Percentiles rank a stretch among this genome's conserved stretches.
Evolutionary conservation across 768 basidiomycete species (phyloP).

Genomic region (Hydnomerulius pinastri): DNA sequence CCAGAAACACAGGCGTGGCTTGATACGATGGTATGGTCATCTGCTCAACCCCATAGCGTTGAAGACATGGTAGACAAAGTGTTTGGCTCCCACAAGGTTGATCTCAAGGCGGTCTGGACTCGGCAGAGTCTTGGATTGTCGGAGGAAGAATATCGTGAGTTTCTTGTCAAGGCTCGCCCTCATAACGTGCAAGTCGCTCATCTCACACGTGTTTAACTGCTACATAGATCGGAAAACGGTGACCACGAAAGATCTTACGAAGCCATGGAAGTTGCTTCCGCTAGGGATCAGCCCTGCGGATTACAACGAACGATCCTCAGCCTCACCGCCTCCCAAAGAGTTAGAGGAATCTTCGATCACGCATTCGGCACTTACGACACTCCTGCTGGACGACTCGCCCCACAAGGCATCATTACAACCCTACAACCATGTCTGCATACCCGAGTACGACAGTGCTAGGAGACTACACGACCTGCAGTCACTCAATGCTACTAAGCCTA

Average conservation of each 20-base stretch:
- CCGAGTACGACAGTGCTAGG: conserved; percentile 57
- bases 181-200: neutral
- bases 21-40: conserved; percentile 89
- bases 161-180: too few relatives aligned
- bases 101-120: conserved; percentile 72
- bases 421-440: conserved; percentile 78
- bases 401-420: conserved; percentile 68
- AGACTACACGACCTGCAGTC: conserved; percentile 41
- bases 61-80: conserved; percentile 67
- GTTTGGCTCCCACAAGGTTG: conserved; percentile 47
- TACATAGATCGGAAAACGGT: conserved; percentile 21
- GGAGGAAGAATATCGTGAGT: conserved; percentile 64
- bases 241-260: conserved; percentile 77
- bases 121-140: conserved; percentile 75
- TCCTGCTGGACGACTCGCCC: conserved; percentile 55
- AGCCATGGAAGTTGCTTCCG: conserved; percentile 58
- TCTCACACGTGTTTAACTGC: conserved; percentile 2
- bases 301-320: neutral
- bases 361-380: conserved; percentile 49
- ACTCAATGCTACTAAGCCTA: conserved; percentile 21
- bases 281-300: conserved; percentile 8
- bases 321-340: neutral
- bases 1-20: conserved; percentile 63
- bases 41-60: conserved; percentile 81
- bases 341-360: neutral